Evolutionary conservation across 805 yeast genomes (phyloP).

Genomic region (Starmerella cellae): DNA sequence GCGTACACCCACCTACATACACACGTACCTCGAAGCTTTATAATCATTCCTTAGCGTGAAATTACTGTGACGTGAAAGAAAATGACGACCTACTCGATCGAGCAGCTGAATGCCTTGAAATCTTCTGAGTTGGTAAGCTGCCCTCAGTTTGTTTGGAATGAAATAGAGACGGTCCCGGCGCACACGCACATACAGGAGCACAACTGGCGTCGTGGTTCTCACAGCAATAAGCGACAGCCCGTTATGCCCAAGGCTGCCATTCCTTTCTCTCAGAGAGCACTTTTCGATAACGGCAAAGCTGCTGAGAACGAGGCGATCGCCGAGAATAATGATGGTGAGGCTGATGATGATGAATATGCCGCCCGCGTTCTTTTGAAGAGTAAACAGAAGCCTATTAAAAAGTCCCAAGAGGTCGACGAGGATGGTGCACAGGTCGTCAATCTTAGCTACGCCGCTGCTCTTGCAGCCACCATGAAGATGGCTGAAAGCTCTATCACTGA

Average conservation of each 20-base stretch:
- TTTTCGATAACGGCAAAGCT: constrained; percentile 10
- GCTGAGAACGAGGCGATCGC: constrained; percentile 2
- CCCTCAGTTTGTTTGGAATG: constrained; percentile 24
- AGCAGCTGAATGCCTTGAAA: constrained; percentile 21
- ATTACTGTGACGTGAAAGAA: not conserved
- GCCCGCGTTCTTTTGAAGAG: constrained; percentile 20
- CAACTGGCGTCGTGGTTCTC: constrained; percentile 17
- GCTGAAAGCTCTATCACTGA: constrained; percentile 6
- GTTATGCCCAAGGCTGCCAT: constrained; percentile 21
- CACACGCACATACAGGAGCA: constrained; percentile 7
- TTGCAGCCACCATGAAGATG: constrained; percentile 22
- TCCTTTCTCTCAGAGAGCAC: constrained; percentile 17
- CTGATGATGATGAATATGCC: constrained; percentile 24
- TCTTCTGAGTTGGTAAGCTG: constrained; percentile 21
- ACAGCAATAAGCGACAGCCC: constrained; percentile 17
- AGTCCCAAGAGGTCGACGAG: constrained; percentile 5
- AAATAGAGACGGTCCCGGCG: constrained; percentile 16
- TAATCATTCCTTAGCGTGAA: too few species aligned
- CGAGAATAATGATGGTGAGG: constrained; percentile 18
- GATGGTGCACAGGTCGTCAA: constrained; percentile 17
- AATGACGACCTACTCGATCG: constrained; percentile 25
- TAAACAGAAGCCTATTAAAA: constrained; percentile 13
- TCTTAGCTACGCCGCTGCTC: constrained; percentile 21
- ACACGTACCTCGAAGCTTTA: too few species aligned
- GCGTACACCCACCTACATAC: too few species aligned